Conservation (phyloP, 306 rosid species). For the Castanea sativa region DNA sequence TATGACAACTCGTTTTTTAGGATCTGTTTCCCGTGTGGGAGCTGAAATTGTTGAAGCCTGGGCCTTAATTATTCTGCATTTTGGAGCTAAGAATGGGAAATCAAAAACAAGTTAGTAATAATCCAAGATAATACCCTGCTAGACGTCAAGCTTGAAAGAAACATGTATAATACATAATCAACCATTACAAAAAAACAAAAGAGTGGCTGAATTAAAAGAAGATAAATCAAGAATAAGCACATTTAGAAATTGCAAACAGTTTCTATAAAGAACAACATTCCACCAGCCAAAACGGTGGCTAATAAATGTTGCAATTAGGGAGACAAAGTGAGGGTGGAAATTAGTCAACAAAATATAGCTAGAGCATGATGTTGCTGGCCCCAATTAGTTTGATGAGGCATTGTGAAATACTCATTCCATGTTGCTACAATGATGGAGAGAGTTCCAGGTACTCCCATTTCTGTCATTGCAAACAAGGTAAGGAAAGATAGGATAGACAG, state of each 20-base stretch:
- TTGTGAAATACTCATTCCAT: not conserved
- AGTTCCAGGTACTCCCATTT: too few species aligned
- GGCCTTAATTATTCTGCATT: constrained; percentile 49
- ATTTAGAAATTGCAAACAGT: not conserved
- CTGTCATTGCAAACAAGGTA: not conserved
- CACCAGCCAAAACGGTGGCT: too few species aligned
- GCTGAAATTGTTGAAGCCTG: constrained; percentile 39
- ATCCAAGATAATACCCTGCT: too few species aligned
- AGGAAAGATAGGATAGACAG: not conserved
- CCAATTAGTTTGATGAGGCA: not conserved
- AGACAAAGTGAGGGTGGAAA: not conserved
- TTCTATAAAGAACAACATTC: not conserved
- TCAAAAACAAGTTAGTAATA: not conserved
- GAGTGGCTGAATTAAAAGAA: not conserved
- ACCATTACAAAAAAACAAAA: not conserved
- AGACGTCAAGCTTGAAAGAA: too few species aligned
- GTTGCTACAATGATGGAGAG: not conserved
- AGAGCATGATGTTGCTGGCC: not conserved
- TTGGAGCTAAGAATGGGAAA: constrained; percentile 34
- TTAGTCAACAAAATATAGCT: not conserved
- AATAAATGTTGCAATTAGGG: not conserved
- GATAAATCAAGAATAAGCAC: not conserved
- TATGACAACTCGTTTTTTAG: constrained; percentile 65
- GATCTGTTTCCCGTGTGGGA: constrained; percentile 65
- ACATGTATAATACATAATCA: not conserved